A percentile compares a stretch with the other conserved stretches of the same genome.
These are phyloP conservation scores for Davidsoniella eucalypti DNA, from an alignment of 2,329 filamentous ascomycete species.

Conservation along the genomic window DNA sequence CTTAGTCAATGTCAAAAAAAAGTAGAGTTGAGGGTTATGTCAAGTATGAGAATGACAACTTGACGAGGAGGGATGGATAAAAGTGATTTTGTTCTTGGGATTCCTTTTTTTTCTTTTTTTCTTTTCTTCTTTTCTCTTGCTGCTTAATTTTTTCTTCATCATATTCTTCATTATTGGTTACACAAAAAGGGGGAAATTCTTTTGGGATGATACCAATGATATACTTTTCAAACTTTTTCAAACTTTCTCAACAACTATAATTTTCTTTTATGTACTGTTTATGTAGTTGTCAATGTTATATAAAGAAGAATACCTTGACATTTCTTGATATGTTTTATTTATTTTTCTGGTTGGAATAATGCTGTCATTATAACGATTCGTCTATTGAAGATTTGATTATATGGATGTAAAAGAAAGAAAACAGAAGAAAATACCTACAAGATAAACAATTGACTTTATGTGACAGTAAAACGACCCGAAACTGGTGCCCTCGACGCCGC, in stretches of 20 bases:
- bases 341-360: background rate
- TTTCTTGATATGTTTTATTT: background rate
- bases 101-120: background rate
- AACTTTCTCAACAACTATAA: background rate
- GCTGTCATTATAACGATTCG: background rate
- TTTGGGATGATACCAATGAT: background rate
- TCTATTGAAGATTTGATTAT: background rate
- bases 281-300: background rate
- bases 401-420: background rate
- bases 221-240: background rate
- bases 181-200: background rate
- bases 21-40: too few species aligned
- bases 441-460: conserved; percentile 29
- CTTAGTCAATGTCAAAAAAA: background rate
- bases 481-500: conserved; percentile 65
- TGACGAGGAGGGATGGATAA: too few species aligned
- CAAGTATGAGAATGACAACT: too few species aligned
- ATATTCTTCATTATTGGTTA: background rate
- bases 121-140: background rate
- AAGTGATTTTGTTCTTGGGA: background rate
- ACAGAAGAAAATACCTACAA: background rate
- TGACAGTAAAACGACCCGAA: conserved; percentile 73
- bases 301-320: background rate
- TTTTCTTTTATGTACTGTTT: background rate
- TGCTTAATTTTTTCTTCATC: too few species aligned